These are phyloP conservation scores for Solanum arcanum DNA, from an alignment of 257 asterid genomes.

Conservation along the genomic window DNA sequence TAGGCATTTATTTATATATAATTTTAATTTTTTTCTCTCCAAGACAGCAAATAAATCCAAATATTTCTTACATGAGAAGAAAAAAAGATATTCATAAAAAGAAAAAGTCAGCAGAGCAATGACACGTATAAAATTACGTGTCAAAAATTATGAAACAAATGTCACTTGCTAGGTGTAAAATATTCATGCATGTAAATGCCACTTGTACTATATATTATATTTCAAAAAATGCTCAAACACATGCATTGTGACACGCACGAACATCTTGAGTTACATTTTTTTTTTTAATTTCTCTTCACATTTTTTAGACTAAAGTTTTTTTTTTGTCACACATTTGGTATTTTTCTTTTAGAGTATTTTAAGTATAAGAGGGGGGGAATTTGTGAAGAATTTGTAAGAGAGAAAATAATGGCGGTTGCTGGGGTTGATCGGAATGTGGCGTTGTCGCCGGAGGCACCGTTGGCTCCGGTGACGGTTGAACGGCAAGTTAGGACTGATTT, in stretches of 20 bases:
- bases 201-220: not conserved
- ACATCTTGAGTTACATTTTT: not conserved
- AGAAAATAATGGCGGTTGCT: not conserved
- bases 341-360: not conserved
- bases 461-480: conserved; percentile 70
- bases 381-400: not conserved
- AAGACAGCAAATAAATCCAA: not conserved
- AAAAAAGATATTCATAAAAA: not conserved
- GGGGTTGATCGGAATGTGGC: conserved; percentile 39
- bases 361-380: not conserved
- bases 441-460: conserved; percentile 54
- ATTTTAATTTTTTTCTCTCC: not conserved
- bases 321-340: not conserved
- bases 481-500: conserved; percentile 56
- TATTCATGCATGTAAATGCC: not conserved
- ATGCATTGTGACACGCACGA: not conserved
- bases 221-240: not conserved
- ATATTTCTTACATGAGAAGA: not conserved
- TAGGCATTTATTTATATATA: too few species aligned
- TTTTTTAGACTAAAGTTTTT: not conserved
- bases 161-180: not conserved
- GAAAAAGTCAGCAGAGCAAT: not conserved
- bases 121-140: not conserved
- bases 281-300: not conserved
- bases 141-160: not conserved